Conservation (phyloP, 1,284 basidiomycete species). For the Pyrrhoderma lamaoense region DNA sequence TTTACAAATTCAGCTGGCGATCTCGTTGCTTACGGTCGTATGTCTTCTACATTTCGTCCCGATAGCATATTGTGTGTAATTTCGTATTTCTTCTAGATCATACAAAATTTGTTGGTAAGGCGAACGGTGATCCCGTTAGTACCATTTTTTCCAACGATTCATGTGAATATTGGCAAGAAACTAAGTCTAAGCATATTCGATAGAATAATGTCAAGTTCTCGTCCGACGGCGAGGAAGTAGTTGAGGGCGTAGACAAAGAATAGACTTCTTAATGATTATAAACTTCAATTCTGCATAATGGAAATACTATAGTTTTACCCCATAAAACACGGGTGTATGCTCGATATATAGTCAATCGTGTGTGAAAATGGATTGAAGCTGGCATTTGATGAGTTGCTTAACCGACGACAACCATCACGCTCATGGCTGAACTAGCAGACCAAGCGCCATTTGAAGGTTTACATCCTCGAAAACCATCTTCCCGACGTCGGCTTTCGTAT, state of each 20-base stretch:
- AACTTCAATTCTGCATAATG: neutral
- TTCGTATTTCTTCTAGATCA: slow-evolving; percentile 48
- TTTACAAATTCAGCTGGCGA: slow-evolving; percentile 66
- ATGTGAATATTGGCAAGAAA: neutral
- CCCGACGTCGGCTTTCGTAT: slow-evolving; percentile 12
- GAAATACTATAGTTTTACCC: neutral
- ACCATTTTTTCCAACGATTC: slow-evolving; percentile 2
- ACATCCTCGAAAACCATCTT: slow-evolving; percentile 1
- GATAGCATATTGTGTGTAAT: slow-evolving; percentile 5
- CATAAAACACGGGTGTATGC: neutral
- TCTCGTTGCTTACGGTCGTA: slow-evolving; percentile 79
- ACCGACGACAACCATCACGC: slow-evolving; percentile 1
- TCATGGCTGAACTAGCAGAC: slow-evolving; percentile 16
- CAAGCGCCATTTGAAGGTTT: slow-evolving; percentile 12
- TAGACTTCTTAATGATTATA: slow-evolving; percentile 22
- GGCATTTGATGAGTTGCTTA: neutral
- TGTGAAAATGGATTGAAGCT: neutral
- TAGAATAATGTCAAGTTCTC: slow-evolving; percentile 79
- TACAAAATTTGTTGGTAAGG: slow-evolving; percentile 84
- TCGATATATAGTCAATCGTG: neutral
- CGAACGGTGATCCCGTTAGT: slow-evolving; percentile 54
- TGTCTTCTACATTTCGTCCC: slow-evolving; percentile 24
- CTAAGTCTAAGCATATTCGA: slow-evolving; percentile 8
- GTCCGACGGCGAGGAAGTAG: slow-evolving; percentile 62
- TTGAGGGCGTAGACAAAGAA: slow-evolving; percentile 58